Percentiles rank a stretch among this genome's conserved stretches.
Conservation (phyloP, 495 filamentous ascomycete species). For the Cercophora newfieldiana region DNA sequence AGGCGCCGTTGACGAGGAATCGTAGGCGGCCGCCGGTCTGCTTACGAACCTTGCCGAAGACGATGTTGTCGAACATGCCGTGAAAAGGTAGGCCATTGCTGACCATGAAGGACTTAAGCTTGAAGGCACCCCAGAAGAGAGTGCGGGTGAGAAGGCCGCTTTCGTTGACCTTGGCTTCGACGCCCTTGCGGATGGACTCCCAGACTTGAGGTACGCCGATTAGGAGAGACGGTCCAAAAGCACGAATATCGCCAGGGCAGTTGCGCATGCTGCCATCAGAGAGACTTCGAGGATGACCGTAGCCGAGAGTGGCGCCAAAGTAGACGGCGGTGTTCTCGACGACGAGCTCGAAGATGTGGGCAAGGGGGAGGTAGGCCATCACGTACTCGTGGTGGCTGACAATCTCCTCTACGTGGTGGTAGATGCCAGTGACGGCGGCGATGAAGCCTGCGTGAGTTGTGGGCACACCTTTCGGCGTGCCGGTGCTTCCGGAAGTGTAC, state of each 20-base stretch:
- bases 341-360: conserved; percentile 84
- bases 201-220: conserved; percentile 83
- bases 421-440: conserved; percentile 55
- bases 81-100: conserved; percentile 65
- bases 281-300: conserved; percentile 79
- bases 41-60: conserved; percentile 70
- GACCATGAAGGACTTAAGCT: conserved; percentile 58
- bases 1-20: conserved; percentile 79
- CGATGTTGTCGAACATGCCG: conserved; percentile 72
- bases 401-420: conserved; percentile 42
- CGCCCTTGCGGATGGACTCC: conserved; percentile 75
- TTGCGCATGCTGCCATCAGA: conserved; percentile 60
- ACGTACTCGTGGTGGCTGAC: conserved; percentile 60
- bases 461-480: conserved; percentile 84
- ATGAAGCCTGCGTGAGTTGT: conserved; percentile 76
- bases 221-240: conserved; percentile 77
- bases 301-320: conserved; percentile 76
- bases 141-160: conserved; percentile 31
- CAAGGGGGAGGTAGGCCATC: conserved; percentile 84
- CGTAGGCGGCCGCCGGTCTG: conserved; percentile 71
- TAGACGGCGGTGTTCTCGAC: conserved; percentile 75
- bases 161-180: conserved; percentile 63
- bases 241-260: conserved; percentile 67
- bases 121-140: conserved; percentile 48
- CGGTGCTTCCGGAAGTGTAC: conserved; percentile 93